Evolutionary conservation across 2,329 filamentous ascomycete genomes (phyloP), one percentile per base, ranked within the genome.

Genomic region (Colletotrichum sublineola): DNA sequence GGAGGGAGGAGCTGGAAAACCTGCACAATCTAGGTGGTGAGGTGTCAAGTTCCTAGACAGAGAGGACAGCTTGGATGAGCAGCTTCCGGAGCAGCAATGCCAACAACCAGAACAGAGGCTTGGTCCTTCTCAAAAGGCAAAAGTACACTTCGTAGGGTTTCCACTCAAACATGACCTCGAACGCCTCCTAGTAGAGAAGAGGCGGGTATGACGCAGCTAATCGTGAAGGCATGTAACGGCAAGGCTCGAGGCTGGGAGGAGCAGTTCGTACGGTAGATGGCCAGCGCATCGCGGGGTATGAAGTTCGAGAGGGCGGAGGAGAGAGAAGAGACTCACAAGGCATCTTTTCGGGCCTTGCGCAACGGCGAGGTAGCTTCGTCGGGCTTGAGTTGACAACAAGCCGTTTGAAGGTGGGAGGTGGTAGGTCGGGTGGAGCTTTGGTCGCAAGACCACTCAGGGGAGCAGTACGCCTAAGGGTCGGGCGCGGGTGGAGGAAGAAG

Each of bases 331-430:
- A 77, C 76, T 75, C 73, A 77, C 75, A 74, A 68, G 75, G 74
- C 75, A 77, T 77, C 62, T 75, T 75, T 72, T 74, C 61, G 66
- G 68, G 72, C 65, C 68, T 74, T 73, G 74, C 68, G 74, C 72
- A 52, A 73, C 55, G 40, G 62, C 56, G 64, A 52, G 38, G 66
- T 50, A 71, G 69, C 66, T 74, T 58, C 56, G 67, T 73, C 66
- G 52, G 68, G 63, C 63, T 74, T 67, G 67, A 68, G 63, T 70
- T 71, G 55, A 67, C 58, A 72, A 53, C 63, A 63, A 63, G 62
- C 48, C 33, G 69, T 68, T 74, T 63, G 55, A 46, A 58, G 60
- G 63, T 60, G 67, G 63, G 55, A 62, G 56, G 61, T 52, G 56
- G 61, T 52, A 33, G 46, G 46, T 53, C 42, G 40, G 64, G 65